Base-by-base conservation (phyloP, 2,329 filamentous ascomycete species). In the Phialocephala sp. region DNA sequence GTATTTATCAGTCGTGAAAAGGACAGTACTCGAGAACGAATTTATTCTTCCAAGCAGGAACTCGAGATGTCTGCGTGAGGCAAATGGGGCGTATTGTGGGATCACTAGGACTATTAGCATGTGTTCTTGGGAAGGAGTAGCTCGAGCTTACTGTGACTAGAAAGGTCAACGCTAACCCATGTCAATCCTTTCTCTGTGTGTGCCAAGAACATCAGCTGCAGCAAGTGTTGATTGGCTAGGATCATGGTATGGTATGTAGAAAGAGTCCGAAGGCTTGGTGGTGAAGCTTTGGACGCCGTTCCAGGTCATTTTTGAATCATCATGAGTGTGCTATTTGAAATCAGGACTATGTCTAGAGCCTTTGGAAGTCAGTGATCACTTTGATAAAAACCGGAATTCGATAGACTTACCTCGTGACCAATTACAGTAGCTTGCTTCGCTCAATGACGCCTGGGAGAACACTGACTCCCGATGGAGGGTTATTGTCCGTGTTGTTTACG, bases 121-220 rank as follows among this genome's bases (percentile, higher is more conserved):
- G 8, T 20, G 36, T 14, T 18, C 24, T 2, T 58, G 56, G 41
- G 54, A 32, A 8, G 27, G 27, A 14, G 37, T 22, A 35, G 0
- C 85, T 78, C 83, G 89, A 37, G 64, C 66, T 67, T 68, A 71
- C 66, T 90, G 78, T 94, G 89, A 0, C 92, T 92, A 0, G 83
- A 80, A 12, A 89, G 74, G 45, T 85, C 82, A 62, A 93, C 83
- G 37, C 85, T 84, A 2, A 88, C 87, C 69, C 87, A 91, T 0
- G 91, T 95, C 56, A 97, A 79, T 0, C 91, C 91, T 50, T 92
- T 83, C 81, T 96, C 93, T 0, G 87, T 89, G 71, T 91, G 85
- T 87, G 0, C 93, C 93, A 75, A 93, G 82, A 0, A 91, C 82
- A 1, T 92, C 92, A 0, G 84, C 81, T 0, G 83, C 90, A 0